Base-by-base conservation (phyloP, 352 stramenopile genomes). In the Phytophthora pluvialis region DNA sequence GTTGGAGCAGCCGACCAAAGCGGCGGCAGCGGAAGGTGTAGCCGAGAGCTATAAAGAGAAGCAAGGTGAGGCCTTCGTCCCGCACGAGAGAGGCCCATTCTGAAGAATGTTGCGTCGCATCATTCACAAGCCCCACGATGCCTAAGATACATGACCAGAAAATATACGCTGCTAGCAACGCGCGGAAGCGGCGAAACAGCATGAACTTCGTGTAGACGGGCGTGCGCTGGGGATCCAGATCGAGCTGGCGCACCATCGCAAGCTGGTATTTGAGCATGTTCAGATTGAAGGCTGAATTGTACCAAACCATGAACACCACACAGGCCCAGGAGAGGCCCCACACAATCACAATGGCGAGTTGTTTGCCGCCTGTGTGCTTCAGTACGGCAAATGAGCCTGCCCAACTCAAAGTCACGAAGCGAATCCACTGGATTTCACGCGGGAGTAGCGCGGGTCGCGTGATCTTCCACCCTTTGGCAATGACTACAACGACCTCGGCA, bases 401-500 rank as follows among this genome's bases (percentile, higher is more conserved):
- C 73, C 77, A 91, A 9, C 71, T 61, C 13, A 87, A 10, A 35
- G 80, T 78, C 35, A 89, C 67, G 32, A 85, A 79, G 35, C 80
- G 80, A 38, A 89, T 78, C 75, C 83, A 86, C 54, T 86, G 77
- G 18, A 75, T 33, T 42, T 89, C 82, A 43, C 78, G 78, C 5
- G 49, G 18, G 2, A 73, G 70, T 3, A 91, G 58, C n/a, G 72
- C 48, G 5, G 56, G 59, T 0, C 82, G 78, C 9, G 80, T 91
- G 62, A 91, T 89, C 56, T 91, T 81, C 82, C 82, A 91, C 16
- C 82, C 82, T 46, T 89, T 89, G 9, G 82, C 80, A 7, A 89
- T 76, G 31, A 89, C 32, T n/a, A 89, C 51, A 3, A 89, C 29
- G 16, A 83, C 56, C 46, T 89, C 80, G 6, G 69, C 76, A 4